Base-by-base conservation (phyloP, 441 rosid genomes). In the Euphorbia schlechtendalii region DNA sequence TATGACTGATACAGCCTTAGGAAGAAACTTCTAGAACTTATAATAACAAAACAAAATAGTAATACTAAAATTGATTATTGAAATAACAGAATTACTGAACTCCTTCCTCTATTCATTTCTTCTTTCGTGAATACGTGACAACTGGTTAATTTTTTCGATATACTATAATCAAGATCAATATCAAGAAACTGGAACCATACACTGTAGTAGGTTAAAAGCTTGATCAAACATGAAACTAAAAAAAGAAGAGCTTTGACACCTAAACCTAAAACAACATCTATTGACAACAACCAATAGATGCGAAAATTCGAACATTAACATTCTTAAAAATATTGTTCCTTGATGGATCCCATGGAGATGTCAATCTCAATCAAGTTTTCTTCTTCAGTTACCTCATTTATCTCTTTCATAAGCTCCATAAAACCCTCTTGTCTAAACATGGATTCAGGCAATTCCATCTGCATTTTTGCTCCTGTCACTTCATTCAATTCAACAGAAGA, bases 291-390 rank as follows among this genome's bases (percentile, higher is more conserved):
- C n/a, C n/a, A n/a, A n/a, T n/a, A n/a, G n/a, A n/a, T n/a, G 12
- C 10, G 40, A 18, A 53, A 13, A 36, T 22, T 5, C 21, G 18
- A 30, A 24, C 36, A 8, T 48, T 45, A 20, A 30, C 15, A 11
- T 25, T 6, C 13, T 30, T 27, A 28, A 41, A 17, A 68, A 55
- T 54, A 66, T 59, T 76, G 46, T 53, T 76, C 69, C 73, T 87
- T 87, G 69, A 87, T 87, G 54, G 87, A 87, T 11, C 87, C 88
- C 76, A 83, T 67, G 11, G 85, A 80, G 65, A 88, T 80, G 73
- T 88, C 95, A 71, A 88, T 88, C 78, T 88, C 95, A 55, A 88
- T 85, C 64, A 88, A 72, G 63, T 81, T 82, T 43, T 86, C 91
- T 51, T 86, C 95, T 52, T 84, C 95, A 61, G 61, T 85, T 20